Percentiles rank a stretch among this genome's conserved stretches.
These are phyloP conservation scores for Lachancea mirantina DNA, from an alignment of 805 yeast species.

Conservation along the genomic window DNA sequence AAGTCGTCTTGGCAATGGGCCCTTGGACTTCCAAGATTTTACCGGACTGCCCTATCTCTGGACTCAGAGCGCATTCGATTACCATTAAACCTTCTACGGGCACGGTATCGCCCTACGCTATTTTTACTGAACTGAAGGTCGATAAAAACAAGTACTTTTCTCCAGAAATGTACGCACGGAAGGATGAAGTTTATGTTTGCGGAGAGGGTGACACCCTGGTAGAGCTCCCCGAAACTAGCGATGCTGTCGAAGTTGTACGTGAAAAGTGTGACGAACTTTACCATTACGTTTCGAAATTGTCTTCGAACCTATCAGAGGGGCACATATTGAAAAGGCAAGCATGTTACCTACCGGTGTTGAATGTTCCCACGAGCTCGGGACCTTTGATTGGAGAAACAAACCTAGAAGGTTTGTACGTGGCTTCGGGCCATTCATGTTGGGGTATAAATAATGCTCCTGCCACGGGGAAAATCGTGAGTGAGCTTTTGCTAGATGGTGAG, in stretches of 20 bases:
- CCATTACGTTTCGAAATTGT: conserved; percentile 68
- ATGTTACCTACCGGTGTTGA: conserved; percentile 89
- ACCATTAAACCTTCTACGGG: conserved; percentile 75
- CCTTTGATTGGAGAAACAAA: conserved; percentile 93
- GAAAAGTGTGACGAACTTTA: conserved; percentile 86
- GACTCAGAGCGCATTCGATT: conserved; percentile 90
- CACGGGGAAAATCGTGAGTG: conserved; percentile 90
- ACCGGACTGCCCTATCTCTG: conserved; percentile 91
- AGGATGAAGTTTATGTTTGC: conserved; percentile 92
- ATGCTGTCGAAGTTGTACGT: conserved; percentile 81
- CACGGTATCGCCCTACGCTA: conserved; percentile 84
- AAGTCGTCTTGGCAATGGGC: conserved; percentile 81
- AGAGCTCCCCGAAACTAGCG: conserved; percentile 88
- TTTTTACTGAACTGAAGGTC: conserved; percentile 84
- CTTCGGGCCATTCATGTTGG: conserved; percentile 97
- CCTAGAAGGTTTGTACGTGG: conserved; percentile 67
- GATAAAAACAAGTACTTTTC: conserved; percentile 63
- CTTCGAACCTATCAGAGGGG: conserved; percentile 64
- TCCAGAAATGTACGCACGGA: conserved; percentile 92
- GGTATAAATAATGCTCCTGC: conserved; percentile 97
- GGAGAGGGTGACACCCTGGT: conserved; percentile 94
- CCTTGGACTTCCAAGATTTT: conserved; percentile 94
- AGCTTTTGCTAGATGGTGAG: conserved; percentile 75
- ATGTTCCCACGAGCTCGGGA: conserved; percentile 86
- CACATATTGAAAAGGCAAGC: conserved; percentile 80